A percentile compares a stretch with the other conserved stretches of the same genome.
phyloP scores from a whole-genome alignment of 108 stramenopile species.

The Skeletonema menzelii region DNA sequence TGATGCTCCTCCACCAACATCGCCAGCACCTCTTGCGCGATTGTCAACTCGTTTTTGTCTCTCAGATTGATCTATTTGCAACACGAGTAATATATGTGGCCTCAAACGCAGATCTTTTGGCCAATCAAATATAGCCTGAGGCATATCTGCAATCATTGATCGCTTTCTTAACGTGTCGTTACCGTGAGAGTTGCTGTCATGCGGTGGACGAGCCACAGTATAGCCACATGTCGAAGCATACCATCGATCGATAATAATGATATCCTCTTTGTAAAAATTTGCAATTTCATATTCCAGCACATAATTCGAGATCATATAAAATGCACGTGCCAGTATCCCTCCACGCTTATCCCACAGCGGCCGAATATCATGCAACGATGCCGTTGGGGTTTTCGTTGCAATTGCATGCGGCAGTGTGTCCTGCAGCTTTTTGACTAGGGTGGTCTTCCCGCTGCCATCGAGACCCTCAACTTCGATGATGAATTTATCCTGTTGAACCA shows the following conservation, averaged over 20 bases:
- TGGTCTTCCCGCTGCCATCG: slow-evolving; percentile 47
- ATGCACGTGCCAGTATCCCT: slow-evolving; percentile 41
- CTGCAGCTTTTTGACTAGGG: slow-evolving; percentile 17
- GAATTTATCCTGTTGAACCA: neutral
- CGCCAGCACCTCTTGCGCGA: slow-evolving; percentile 5
- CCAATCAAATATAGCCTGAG: slow-evolving; percentile 31
- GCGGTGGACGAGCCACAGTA: slow-evolving; percentile 15
- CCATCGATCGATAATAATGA: slow-evolving; percentile 44
- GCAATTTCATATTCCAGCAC: slow-evolving; percentile 45
- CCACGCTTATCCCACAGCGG: slow-evolving; percentile 45
- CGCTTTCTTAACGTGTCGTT: neutral
- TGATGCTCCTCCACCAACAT: neutral
- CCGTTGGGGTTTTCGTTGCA: slow-evolving; percentile 27
- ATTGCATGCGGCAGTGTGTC: slow-evolving; percentile 9
- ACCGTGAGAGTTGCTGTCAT: neutral
- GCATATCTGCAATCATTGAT: neutral
- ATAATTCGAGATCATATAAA: slow-evolving; percentile 52
- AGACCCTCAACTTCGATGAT: slow-evolving; percentile 45
- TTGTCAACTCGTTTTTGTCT: slow-evolving; percentile 25
- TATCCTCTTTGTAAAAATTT: neutral
- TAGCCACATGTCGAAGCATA: slow-evolving; percentile 31
- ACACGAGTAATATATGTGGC: slow-evolving; percentile 25
- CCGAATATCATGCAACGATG: slow-evolving; percentile 20
- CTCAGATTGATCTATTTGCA: slow-evolving; percentile 21
- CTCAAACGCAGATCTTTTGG: slow-evolving; percentile 23